Evolutionary conservation across 441 rosid genomes (phyloP).

Genomic region (Kokia cookei): DNA sequence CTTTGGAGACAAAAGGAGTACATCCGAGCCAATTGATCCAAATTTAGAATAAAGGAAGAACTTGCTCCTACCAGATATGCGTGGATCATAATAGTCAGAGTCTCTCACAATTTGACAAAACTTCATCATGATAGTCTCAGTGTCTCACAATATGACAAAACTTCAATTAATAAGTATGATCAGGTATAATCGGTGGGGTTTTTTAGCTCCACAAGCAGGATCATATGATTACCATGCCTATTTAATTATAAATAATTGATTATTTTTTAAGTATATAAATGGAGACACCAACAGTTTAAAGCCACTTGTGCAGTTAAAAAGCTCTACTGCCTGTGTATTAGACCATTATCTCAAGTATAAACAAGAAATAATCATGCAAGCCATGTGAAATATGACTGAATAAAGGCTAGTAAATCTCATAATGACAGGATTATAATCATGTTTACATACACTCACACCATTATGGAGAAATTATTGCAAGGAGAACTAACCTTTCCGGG

Average conservation of each 20-base stretch:
- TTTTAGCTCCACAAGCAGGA: neutral
- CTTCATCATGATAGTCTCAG: too few relatives aligned
- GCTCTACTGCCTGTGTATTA: neutral
- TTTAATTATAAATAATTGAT: neutral
- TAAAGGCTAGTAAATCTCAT: neutral
- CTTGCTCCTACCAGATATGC: neutral
- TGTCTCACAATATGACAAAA: too few relatives aligned
- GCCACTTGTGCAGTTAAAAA: neutral
- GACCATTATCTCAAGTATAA: neutral
- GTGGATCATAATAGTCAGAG: neutral
- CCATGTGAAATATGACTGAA: neutral
- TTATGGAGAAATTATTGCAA: neutral
- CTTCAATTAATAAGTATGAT: neutral
- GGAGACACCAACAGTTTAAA: neutral
- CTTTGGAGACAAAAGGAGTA: neutral
- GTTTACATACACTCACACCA: neutral
- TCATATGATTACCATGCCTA: neutral
- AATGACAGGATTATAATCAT: neutral
- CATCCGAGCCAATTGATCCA: neutral
- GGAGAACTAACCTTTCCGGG: conserved; percentile 78
- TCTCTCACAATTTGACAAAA: neutral
- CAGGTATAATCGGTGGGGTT: neutral
- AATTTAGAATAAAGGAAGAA: neutral
- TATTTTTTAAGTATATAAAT: neutral
- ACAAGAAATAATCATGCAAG: conserved; percentile 1